These are phyloP conservation scores for Neonothopanus nambi DNA, from an alignment of 1,284 basidiomycete genomes.

Conservation along the genomic window DNA sequence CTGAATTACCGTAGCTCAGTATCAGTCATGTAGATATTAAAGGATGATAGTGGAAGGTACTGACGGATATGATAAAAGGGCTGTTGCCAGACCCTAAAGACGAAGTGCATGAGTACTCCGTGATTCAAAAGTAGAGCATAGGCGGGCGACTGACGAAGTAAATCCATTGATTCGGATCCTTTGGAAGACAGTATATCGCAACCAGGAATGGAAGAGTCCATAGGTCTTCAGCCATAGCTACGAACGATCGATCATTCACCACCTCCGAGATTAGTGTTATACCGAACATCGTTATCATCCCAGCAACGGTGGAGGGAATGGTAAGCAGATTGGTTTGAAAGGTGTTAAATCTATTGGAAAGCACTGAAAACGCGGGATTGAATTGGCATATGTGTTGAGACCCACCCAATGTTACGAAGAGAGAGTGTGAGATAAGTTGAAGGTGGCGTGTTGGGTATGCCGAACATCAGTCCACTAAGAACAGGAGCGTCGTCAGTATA, in stretches of 20 bases:
- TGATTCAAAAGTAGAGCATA: too few species aligned
- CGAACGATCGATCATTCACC: slow-evolving; percentile 45
- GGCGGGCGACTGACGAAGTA: slow-evolving; percentile 37
- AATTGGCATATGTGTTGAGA: too few species aligned
- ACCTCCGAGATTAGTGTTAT: slow-evolving; percentile 47
- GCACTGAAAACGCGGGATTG: not conserved
- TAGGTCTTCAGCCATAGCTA: slow-evolving; percentile 49
- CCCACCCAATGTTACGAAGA: slow-evolving; percentile 45
- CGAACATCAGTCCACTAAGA: slow-evolving; percentile 40
- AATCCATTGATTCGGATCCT: slow-evolving; percentile 47
- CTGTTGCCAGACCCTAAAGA: slow-evolving; percentile 32
- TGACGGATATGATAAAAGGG: slow-evolving; percentile 37
- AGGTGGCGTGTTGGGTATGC: slow-evolving; percentile 52
- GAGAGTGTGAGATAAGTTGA: slow-evolving; percentile 61
- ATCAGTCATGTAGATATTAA: not conserved
- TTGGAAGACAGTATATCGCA: slow-evolving; percentile 45
- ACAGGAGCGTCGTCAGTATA: not conserved
- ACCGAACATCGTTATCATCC: slow-evolving; percentile 44
- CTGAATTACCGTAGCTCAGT: slow-evolving; percentile 15
- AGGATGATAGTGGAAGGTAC: slow-evolving; percentile 30
- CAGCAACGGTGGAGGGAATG: slow-evolving; percentile 50
- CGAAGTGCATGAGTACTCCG: not conserved
- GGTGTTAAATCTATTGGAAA: slow-evolving; percentile 50
- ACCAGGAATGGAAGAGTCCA: slow-evolving; percentile 57
- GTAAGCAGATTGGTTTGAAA: slow-evolving; percentile 61